phyloP scores from a whole-genome alignment of 129 eudicot species.

The Centaurea solstitialis region DNA sequence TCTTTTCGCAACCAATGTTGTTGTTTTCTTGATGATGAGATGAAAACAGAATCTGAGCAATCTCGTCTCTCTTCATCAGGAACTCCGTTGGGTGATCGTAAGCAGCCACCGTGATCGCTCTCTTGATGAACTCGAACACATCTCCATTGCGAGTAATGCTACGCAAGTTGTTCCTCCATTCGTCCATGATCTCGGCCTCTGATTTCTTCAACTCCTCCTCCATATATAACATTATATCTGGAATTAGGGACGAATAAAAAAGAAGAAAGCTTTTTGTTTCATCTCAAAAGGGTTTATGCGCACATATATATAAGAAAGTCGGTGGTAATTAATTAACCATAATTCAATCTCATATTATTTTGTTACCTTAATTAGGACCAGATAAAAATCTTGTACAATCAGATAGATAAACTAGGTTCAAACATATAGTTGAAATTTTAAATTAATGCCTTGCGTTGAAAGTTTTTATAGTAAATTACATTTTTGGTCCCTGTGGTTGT shows the following conservation, averaged over 20 bases:
- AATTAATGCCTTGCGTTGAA: no score
- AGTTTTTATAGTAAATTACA: no score
- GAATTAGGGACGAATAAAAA: no score
- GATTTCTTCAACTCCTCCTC: background rate
- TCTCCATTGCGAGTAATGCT: background rate
- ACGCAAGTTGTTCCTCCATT: background rate
- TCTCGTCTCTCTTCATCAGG: background rate
- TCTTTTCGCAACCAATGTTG: background rate
- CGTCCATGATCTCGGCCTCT: background rate
- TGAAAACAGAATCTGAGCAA: background rate
- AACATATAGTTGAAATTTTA: no score
- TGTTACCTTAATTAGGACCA: background rate
- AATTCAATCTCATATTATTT: no score
- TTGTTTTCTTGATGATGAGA: background rate
- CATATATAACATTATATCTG: background rate
- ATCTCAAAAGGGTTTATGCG: background rate
- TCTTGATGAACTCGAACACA: background rate
- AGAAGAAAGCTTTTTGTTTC: background rate
- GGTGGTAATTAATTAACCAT: no score
- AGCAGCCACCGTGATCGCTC: slow-evolving; percentile 4
- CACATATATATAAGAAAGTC: no score
- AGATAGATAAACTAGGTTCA: no score
- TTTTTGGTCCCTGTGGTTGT: no score
- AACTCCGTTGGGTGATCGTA: slow-evolving; percentile 5
- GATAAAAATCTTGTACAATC: background rate